Conservation (phyloP, 1,284 basidiomycete genomes). For the Melampsora occidentalis region DNA sequence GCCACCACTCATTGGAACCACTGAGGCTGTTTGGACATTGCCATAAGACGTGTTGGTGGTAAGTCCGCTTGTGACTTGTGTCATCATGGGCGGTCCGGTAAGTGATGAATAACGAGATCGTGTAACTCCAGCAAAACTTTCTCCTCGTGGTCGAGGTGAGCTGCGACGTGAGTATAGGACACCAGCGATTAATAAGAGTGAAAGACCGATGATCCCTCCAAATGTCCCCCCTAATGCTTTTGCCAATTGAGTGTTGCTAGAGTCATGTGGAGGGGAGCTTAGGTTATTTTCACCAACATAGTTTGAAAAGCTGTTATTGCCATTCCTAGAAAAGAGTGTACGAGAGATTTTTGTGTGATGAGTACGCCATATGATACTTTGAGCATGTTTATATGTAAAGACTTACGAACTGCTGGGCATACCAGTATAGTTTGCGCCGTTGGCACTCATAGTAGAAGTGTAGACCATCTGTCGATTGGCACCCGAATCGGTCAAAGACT, state of each 20-base stretch:
- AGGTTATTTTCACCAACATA: background rate
- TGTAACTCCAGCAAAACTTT: background rate
- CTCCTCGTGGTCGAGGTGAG: background rate
- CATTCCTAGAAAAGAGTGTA: background rate
- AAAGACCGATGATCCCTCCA: background rate
- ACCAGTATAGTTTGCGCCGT: background rate
- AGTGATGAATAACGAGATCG: background rate
- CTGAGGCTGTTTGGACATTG: background rate
- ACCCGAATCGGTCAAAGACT: background rate
- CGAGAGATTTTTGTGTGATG: background rate
- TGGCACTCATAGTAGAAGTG: background rate
- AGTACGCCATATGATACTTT: no score
- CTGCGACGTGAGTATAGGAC: background rate
- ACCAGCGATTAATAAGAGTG: background rate
- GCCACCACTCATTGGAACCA: background rate
- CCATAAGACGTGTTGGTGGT: background rate
- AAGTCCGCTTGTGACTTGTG: background rate
- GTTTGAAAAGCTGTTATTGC: background rate
- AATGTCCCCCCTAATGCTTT: conserved; percentile 14
- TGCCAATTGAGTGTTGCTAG: background rate
- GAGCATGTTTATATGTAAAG: no score
- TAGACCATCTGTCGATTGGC: conserved; percentile 3
- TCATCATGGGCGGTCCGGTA: background rate
- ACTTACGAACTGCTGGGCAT: background rate
- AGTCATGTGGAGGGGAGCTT: background rate